Conservation (phyloP, 176 grass and related monocot species). For the Phoenix dactylifera region DNA sequence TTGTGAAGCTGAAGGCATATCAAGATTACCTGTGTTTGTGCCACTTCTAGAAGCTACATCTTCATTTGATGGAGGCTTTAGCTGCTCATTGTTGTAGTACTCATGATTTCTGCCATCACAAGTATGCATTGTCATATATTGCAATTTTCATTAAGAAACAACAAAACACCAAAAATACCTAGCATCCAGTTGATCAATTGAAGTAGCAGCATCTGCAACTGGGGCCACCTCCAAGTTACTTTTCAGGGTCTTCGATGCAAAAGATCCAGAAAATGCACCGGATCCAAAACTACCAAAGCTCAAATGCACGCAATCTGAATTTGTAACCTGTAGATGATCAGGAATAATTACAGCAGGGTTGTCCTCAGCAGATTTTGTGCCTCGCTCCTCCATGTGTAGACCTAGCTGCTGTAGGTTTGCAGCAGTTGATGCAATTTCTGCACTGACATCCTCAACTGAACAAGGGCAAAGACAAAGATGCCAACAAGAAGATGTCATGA, state of each 20-base stretch:
- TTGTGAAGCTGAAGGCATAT: slow-evolving; percentile 64
- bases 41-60: slow-evolving; percentile 44
- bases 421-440: slow-evolving; percentile 38
- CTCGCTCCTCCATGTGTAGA: slow-evolving; percentile 56
- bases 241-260: slow-evolving; percentile 42
- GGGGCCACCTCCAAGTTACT: slow-evolving; percentile 38
- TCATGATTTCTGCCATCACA: slow-evolving; percentile 65
- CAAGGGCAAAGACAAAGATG: neutral
- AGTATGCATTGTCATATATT: slow-evolving; percentile 4
- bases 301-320: slow-evolving; percentile 65
- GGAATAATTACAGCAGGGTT: slow-evolving; percentile 98
- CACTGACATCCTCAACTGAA: slow-evolving; percentile 49
- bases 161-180: slow-evolving; percentile 31
- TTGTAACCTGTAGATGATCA: slow-evolving; percentile 83
- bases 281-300: slow-evolving; percentile 98
- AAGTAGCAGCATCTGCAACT: slow-evolving; percentile 32
- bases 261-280: slow-evolving; percentile 84
- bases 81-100: slow-evolving; percentile 41
- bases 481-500: too few relatives aligned
- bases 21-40: slow-evolving; percentile 41
- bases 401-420: slow-evolving; percentile 63
- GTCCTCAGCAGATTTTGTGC: slow-evolving; percentile 37
- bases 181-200: slow-evolving; percentile 47
- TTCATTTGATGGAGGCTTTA: slow-evolving; percentile 31
- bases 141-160: neutral